Evolutionary conservation across 106 monocot genomes (phyloP).

Genomic region (Allium sativum): DNA sequence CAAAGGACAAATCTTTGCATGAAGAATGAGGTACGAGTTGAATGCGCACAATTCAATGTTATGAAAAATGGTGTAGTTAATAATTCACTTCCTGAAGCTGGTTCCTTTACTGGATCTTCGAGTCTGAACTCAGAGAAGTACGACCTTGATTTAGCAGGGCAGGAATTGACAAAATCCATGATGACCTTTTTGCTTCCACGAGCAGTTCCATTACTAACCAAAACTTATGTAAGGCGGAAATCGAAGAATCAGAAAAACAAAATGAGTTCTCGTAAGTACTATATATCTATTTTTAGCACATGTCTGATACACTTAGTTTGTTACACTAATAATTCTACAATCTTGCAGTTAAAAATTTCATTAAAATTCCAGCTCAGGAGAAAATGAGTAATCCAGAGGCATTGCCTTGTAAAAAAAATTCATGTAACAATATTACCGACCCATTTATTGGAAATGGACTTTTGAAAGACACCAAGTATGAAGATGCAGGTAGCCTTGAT

Average conservation of each 20-base stretch:
- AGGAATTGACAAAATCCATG: constrained; percentile 76
- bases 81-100: constrained; percentile 38
- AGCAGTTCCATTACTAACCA: constrained; percentile 78
- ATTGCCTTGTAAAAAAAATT: background rate
- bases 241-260: constrained; percentile 22
- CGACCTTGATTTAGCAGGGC: constrained; percentile 34
- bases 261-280: background rate
- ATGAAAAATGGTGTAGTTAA: constrained; percentile 8
- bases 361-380: constrained; percentile 10
- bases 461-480: constrained; percentile 17
- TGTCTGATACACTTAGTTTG: too few species aligned
- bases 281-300: too few species aligned
- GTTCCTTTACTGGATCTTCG: constrained; percentile 47
- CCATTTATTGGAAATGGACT: constrained; percentile 13
- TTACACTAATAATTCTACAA: background rate
- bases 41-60: constrained; percentile 9
- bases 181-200: constrained; percentile 84
- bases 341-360: constrained; percentile 22
- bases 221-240: constrained; percentile 49
- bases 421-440: constrained; percentile 4
- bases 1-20: constrained; percentile 7
- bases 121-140: constrained; percentile 31
- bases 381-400: background rate
- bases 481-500: constrained; percentile 73
- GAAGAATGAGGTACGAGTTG: constrained; percentile 7